These are phyloP conservation scores for Penicillium cosmopolitanum DNA, from an alignment of 495 filamentous ascomycete species.

Conservation along the genomic window DNA sequence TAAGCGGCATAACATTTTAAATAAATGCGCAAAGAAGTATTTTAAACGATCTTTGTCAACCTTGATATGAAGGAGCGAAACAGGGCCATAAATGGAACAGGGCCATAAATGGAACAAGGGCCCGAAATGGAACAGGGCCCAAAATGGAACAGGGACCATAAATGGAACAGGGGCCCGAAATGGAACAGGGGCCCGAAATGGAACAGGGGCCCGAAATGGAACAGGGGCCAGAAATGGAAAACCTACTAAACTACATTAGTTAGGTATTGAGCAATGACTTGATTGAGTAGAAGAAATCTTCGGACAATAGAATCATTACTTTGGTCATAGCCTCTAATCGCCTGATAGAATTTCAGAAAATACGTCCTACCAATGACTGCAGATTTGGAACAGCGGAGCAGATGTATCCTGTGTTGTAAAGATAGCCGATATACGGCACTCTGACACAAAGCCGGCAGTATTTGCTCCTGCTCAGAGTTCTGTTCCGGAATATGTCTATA, in stretches of 20 bases:
- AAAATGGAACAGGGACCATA: no score
- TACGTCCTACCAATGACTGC: background rate
- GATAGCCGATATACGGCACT: background rate
- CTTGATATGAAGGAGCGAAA: background rate
- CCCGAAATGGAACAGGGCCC: no score
- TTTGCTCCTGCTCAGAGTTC: background rate
- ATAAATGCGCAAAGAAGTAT: background rate
- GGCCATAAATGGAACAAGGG: no score
- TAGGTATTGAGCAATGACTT: background rate
- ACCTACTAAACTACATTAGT: background rate
- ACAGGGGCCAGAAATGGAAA: background rate
- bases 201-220: background rate
- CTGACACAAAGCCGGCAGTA: background rate
- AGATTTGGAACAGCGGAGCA: background rate
- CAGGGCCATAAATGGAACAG: no score
- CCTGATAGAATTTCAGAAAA: no score
- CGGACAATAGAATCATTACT: background rate
- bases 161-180: no score
- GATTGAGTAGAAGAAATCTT: background rate
- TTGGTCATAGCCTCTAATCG: background rate
- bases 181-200: background rate
- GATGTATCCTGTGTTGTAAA: background rate
- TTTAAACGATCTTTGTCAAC: background rate
- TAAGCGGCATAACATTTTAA: background rate
- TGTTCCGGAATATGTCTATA: background rate